Base-by-base conservation (phyloP, 805 yeast genomes). In the Groenewaldozyma salmanticensis region DNA sequence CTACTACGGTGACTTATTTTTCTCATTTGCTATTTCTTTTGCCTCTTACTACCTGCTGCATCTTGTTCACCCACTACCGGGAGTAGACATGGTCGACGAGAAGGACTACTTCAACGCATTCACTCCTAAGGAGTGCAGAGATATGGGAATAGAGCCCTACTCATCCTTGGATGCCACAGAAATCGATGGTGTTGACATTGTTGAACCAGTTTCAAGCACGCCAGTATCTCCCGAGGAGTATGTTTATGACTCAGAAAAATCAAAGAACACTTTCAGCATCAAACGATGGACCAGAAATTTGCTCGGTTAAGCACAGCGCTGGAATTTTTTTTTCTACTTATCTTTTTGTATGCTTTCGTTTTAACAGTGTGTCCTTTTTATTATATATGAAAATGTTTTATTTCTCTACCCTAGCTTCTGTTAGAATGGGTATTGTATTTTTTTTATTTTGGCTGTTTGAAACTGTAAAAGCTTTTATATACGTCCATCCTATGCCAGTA, bases 1-100 rank as follows among this genome's bases (percentile, higher is more conserved):
- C 50, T 71, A 62, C 51, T 57, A 65, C 39, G 73, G 70, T 39
- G 69, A 67, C 42, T 59, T 66, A 15, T 57, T 71, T 45, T 68
- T 66, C 45, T 66, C 67, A 2, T 69, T 68, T 42, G 43, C 54
- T 17, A 39, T 43, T 18, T 18, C 39, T 19, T 35, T 68, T 42
- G 52, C 56, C 44, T 41, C 62, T 5, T 66, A 67, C 45, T 65
- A 58, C 59, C 45, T 51, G 4, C 38, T 64, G 24, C 60, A 63
- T 40, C 31, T 49, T 22, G 34, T 62, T n/a, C 66, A 55, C 52
- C 75, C 75, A 24, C 42, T 59, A 32, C 48, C 52, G 19, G 62
- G 62, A 21, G 47, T 55, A 1, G 60, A 63, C 16, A 53, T 48
- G 33, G 52, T 54, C 7, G 77, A 72, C 49, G 44, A 45, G 0